Percentiles rank a stretch among this genome's conserved stretches.
Conservation (phyloP, 1,284 basidiomycete species). For the Sparassis latifolia region DNA sequence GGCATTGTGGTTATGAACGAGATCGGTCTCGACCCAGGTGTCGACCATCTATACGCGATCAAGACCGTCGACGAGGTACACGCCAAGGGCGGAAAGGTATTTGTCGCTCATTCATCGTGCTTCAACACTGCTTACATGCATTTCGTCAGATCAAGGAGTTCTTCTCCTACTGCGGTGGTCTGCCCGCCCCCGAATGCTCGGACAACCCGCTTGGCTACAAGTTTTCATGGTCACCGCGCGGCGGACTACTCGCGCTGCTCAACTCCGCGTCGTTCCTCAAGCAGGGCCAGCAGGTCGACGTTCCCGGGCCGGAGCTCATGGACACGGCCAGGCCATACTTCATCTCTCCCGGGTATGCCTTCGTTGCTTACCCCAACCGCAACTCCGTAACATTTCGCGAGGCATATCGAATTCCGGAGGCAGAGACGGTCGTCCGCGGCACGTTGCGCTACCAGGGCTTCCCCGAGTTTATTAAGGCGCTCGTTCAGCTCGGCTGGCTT, state of each 20-base stretch:
- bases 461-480: slow-evolving; percentile 91
- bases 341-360: slow-evolving; percentile 93
- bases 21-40: slow-evolving; percentile 94
- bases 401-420: slow-evolving; percentile 90
- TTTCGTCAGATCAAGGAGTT: slow-evolving; percentile 78
- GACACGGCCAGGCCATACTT: slow-evolving; percentile 86
- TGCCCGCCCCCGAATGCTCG: slow-evolving; percentile 86
- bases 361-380: slow-evolving; percentile 97
- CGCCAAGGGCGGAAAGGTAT: slow-evolving; percentile 86
- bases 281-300: slow-evolving; percentile 55
- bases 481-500: slow-evolving; percentile 89
- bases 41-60: slow-evolving; percentile 93
- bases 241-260: slow-evolving; percentile 90
- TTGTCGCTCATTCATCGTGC: slow-evolving; percentile 8
- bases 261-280: slow-evolving; percentile 87
- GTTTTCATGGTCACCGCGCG: slow-evolving; percentile 98
- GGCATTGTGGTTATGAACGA: slow-evolving; percentile 98
- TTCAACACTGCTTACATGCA: not conserved
- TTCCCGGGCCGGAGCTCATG: slow-evolving; percentile 79
- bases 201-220: slow-evolving; percentile 98
- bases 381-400: slow-evolving; percentile 87
- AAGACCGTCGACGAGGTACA: slow-evolving; percentile 97
- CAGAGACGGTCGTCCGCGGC: slow-evolving; percentile 88
- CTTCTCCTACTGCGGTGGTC: slow-evolving; percentile 94
- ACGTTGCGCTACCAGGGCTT: slow-evolving; percentile 97